Evolutionary conservation across 1,284 basidiomycete species (phyloP), one percentile per base, ranked within the genome.

Genomic region (Leccinum solheimii): DNA sequence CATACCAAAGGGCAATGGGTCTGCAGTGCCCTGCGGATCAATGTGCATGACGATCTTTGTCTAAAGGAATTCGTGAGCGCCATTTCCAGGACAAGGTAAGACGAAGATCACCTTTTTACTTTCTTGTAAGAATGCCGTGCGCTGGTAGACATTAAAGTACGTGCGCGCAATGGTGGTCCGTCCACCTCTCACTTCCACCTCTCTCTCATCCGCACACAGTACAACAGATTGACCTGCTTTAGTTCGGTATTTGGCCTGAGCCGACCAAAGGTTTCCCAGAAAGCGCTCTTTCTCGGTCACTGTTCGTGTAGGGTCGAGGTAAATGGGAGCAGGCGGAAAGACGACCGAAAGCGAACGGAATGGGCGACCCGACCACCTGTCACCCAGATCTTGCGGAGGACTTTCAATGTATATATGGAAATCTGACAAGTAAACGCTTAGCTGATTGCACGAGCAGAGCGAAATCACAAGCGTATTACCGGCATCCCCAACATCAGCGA

Each of bases 21-120:
- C 91, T 14, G 91, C 89, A 16, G 83, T 79, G 1, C 90, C 90
- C 13, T 83, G 71, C 19, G 86, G 83, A 72, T 95, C 92, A 59
- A 96, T 85, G 65, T 95, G 92, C 49, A 96, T 81, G 8, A 93
- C 87, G 19, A 94, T 83, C 77, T 95, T 95, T n/a, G 88, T 91
- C 92, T 95, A 68, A 8, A 64, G 58, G 27, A 45, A 45, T 57
- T 14, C 38, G 57, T 69, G 59, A 68, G 61, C 14, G 23, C 36
- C 48, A 34, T 58, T 26, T 26, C 36, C 21, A 48, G 48, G 38
- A 7, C 21, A 27, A 45, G 27, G 50, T 43, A 55, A 55, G 54
- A 53, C 38, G 56, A 40, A 23, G 49, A 66, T 74, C 62, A 94
- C 94, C 84, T 94, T 95, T 75, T 86, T 88, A 2, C 78, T 75